phyloP scores from a whole-genome alignment of 1,139 yeast genomes.

The Casaregolazyma suthepensis region DNA sequence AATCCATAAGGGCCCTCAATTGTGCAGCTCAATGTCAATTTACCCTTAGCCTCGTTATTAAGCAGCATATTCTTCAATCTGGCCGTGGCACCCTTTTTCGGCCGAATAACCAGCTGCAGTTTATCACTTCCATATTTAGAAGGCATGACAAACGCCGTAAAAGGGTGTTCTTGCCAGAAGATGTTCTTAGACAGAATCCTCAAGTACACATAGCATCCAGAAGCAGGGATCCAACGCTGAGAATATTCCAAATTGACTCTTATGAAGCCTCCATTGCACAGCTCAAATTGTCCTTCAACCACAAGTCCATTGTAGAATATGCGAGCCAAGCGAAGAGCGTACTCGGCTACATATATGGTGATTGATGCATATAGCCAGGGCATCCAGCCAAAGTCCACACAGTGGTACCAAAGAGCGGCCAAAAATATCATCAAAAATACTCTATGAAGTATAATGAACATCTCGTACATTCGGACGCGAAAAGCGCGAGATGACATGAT shows the following conservation, averaged over 20 bases:
- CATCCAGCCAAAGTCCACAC: slow-evolving; percentile 46
- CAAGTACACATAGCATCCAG: slow-evolving; percentile 55
- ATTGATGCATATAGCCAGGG: slow-evolving; percentile 38
- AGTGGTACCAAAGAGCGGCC: slow-evolving; percentile 36
- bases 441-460: slow-evolving; percentile 32
- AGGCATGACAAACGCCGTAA: slow-evolving; percentile 42
- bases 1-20: slow-evolving; percentile 60
- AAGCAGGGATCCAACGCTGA: slow-evolving; percentile 37
- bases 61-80: slow-evolving; percentile 18
- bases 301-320: slow-evolving; percentile 37
- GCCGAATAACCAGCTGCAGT: slow-evolving; percentile 32
- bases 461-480: slow-evolving; percentile 41
- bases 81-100: slow-evolving; percentile 28
- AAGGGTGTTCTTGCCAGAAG: slow-evolving; percentile 63
- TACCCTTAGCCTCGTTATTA: not conserved
- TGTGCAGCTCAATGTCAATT: slow-evolving; percentile 30
- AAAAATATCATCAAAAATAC: slow-evolving; percentile 39
- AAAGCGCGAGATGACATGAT: slow-evolving; percentile 16
- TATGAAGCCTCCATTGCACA: slow-evolving; percentile 24
- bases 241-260: slow-evolving; percentile 23
- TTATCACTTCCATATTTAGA: slow-evolving; percentile 11
- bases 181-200: slow-evolving; percentile 39
- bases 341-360: slow-evolving; percentile 37
- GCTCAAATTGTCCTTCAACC: slow-evolving; percentile 34
- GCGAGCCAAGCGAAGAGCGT: slow-evolving; percentile 32